Conservation (phyloP, 106 monocot genomes). For the Xerophyta viscosa region DNA sequence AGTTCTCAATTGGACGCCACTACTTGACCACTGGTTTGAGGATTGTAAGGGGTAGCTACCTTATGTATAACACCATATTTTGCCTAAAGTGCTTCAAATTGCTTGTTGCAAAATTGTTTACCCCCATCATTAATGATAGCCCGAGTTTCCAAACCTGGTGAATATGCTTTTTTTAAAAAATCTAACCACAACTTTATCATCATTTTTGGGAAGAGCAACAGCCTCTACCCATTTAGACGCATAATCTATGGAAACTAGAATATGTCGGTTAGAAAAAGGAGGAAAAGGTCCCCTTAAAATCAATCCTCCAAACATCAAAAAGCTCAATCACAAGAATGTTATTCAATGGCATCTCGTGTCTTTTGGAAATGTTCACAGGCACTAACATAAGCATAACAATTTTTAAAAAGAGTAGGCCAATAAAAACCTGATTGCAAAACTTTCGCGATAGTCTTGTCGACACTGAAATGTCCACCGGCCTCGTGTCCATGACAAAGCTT, state of each 20-base stretch:
- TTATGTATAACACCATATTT: neutral
- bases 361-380: neutral
- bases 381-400: neutral
- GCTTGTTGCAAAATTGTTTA: neutral
- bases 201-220: neutral
- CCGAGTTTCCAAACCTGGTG: neutral
- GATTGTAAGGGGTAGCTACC: neutral
- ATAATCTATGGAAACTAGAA: neutral
- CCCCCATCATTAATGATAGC: neutral
- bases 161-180: neutral
- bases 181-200: neutral
- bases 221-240: conserved; percentile 1
- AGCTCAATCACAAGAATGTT: neutral
- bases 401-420: neutral
- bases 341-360: neutral
- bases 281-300: neutral
- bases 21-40: neutral
- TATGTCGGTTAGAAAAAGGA: neutral
- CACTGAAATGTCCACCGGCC: neutral
- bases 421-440: conserved; percentile 1
- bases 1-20: neutral
- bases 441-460: neutral
- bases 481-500: neutral
- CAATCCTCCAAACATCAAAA: conserved; percentile 1
- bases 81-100: neutral